Conservation (phyloP, 2,329 filamentous ascomycete genomes). For the Sarocladiaceae sp. region DNA sequence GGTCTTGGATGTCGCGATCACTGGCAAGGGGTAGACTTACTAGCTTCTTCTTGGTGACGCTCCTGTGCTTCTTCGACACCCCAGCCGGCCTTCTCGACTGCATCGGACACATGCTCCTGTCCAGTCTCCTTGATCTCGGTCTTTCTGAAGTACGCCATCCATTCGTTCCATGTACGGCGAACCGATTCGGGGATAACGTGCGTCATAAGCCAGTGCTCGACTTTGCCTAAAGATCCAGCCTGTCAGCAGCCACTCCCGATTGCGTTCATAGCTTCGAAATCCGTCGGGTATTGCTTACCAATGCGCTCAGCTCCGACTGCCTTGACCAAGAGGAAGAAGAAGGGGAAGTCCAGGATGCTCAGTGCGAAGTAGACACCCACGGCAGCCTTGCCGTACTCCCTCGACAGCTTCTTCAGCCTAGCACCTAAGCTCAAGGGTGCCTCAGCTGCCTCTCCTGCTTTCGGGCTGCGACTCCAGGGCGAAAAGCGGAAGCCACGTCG, state of each 20-base stretch:
- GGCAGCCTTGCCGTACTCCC: constrained; percentile 92
- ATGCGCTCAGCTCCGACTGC: constrained; percentile 81
- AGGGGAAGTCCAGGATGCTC: constrained; percentile 85
- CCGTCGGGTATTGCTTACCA: constrained; percentile 42
- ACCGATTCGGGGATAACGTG: constrained; percentile 56
- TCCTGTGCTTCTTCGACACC: constrained; percentile 61
- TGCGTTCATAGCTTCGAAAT: background rate
- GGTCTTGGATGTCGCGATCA: background rate
- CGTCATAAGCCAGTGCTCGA: constrained; percentile 66
- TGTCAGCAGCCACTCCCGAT: constrained; percentile 7
- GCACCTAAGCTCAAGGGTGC: constrained; percentile 54
- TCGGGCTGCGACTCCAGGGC: constrained; percentile 24
- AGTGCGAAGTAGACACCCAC: constrained; percentile 85
- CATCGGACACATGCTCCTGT: constrained; percentile 23
- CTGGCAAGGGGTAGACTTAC: constrained; percentile 52
- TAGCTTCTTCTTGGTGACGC: constrained; percentile 62
- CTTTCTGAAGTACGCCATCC: constrained; percentile 34
- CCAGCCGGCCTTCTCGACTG: constrained; percentile 50
- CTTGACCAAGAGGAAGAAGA: constrained; percentile 87
- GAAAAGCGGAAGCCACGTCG: constrained; percentile 32
- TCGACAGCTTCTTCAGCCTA: constrained; percentile 75
- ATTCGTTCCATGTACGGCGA: constrained; percentile 50
- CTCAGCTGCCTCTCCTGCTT: constrained; percentile 17
- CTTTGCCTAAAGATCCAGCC: constrained; percentile 37
- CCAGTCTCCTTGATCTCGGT: constrained; percentile 28